Conservation (phyloP, 345 rosid species). For the Euclidium syriacum region DNA sequence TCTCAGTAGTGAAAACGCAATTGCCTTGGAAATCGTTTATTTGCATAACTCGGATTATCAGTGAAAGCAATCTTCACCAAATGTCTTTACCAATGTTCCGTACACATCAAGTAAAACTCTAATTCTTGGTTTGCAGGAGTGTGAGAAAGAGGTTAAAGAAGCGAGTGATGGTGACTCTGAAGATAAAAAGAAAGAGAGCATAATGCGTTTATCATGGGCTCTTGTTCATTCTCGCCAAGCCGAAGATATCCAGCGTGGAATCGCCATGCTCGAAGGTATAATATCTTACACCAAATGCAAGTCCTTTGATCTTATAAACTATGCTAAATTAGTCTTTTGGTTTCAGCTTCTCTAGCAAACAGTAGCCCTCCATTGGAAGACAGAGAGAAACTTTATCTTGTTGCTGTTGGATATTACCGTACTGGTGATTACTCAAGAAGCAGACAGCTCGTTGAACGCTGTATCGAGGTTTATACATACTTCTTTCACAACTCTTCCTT, state of each 20-base stretch:
- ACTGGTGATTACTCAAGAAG: conserved; percentile 65
- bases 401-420: conserved; percentile 74
- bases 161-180: conserved; percentile 48
- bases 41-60: not conserved
- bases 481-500: not conserved
- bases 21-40: not conserved
- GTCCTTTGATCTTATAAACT: not conserved
- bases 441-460: conserved; percentile 56
- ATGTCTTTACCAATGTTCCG: not conserved
- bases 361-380: conserved; percentile 45
- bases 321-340: not conserved
- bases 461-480: conserved; percentile 51
- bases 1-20: not conserved
- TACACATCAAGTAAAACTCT: not conserved
- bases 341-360: conserved; percentile 56
- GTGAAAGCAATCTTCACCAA: not conserved
- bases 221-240: conserved; percentile 73
- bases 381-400: conserved; percentile 73
- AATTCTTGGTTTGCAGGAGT: conserved; percentile 40
- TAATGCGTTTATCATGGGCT: conserved; percentile 86
- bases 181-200: conserved; percentile 50
- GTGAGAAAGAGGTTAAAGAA: conserved; percentile 71
- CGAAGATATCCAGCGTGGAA: conserved; percentile 75
- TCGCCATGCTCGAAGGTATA: conserved; percentile 70
- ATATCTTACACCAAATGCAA: not conserved